Conservation (phyloP, 495 filamentous ascomycete genomes). For the Daldinia childiae region DNA sequence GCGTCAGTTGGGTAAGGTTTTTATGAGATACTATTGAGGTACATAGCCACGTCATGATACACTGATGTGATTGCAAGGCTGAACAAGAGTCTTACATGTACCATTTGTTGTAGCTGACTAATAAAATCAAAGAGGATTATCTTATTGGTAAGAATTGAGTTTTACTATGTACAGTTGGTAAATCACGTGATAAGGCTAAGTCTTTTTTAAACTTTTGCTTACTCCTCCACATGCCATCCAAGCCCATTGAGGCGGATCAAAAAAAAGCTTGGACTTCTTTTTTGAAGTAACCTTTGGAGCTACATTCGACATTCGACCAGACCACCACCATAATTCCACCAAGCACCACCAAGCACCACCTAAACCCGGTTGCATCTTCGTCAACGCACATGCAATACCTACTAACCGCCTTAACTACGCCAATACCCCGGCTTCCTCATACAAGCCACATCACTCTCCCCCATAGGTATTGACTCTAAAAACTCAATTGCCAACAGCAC, state of each 20-base stretch:
- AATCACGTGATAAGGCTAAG: slow-evolving; percentile 10
- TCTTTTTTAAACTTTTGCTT: neutral
- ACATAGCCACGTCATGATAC: no score
- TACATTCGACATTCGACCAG: neutral
- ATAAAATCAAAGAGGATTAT: neutral
- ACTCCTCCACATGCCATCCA: slow-evolving; percentile 6
- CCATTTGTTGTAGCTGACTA: neutral
- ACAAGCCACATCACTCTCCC: neutral
- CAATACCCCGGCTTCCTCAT: neutral
- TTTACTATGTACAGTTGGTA: neutral
- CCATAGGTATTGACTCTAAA: neutral
- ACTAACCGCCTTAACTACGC: neutral
- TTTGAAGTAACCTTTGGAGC: slow-evolving; percentile 2
- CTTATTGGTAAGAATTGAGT: neutral
- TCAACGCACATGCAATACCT: neutral
- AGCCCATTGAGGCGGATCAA: slow-evolving; percentile 18
- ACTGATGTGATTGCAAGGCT: neutral
- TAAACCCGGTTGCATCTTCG: neutral
- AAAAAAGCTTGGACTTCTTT: slow-evolving; percentile 12
- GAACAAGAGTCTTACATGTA: neutral
- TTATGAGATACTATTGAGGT: no score
- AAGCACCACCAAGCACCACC: neutral
- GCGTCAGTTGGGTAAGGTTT: no score
- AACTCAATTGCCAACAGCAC: neutral
- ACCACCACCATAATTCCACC: slow-evolving; percentile 1